A percentile compares a stretch with the other conserved stretches of the same genome.
phyloP scores from a whole-genome alignment of 768 basidiomycete genomes.

The Nidularia sp. region DNA sequence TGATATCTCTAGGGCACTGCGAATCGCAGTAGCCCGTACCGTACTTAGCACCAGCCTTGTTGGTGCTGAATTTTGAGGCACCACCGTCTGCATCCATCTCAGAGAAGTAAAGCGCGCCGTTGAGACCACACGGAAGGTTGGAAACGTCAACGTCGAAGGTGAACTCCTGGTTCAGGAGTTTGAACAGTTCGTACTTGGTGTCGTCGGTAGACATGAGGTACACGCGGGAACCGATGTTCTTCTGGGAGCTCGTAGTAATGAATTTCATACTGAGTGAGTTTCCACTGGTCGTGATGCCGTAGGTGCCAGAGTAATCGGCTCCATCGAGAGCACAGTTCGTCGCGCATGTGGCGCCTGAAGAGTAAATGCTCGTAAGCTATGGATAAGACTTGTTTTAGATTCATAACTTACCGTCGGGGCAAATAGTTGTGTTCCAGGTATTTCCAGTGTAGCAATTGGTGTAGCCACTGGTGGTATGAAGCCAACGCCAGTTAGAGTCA shows the following conservation, averaged over 20 bases:
- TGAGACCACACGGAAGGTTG: conserved; percentile 54
- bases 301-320: conserved; percentile 44
- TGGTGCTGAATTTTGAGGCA: conserved; percentile 35
- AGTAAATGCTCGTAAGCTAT: no score
- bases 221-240: conserved; percentile 32
- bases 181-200: conserved; percentile 42
- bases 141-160: conserved; percentile 59
- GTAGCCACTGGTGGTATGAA: conserved; percentile 30
- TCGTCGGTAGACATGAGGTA: conserved; percentile 43
- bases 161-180: conserved; percentile 53
- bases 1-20: conserved; percentile 59
- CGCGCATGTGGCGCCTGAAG: conserved; percentile 34
- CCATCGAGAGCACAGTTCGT: conserved; percentile 37
- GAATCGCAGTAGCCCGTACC: conserved; percentile 68
- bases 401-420: conserved; percentile 28
- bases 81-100: conserved; percentile 62
- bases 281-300: conserved; percentile 46
- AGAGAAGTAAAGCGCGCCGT: conserved; percentile 58
- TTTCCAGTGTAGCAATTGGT: conserved; percentile 48
- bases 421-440: conserved; percentile 45
- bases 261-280: conserved; percentile 41
- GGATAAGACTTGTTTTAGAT: no score
- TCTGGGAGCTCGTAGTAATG: conserved; percentile 28
- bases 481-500: conserved; percentile 51
- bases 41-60: conserved; percentile 53